Evolutionary conservation across 805 yeast species (phyloP), one percentile per base, ranked within the genome.

Genomic region (Hyphopichia homilentoma): DNA sequence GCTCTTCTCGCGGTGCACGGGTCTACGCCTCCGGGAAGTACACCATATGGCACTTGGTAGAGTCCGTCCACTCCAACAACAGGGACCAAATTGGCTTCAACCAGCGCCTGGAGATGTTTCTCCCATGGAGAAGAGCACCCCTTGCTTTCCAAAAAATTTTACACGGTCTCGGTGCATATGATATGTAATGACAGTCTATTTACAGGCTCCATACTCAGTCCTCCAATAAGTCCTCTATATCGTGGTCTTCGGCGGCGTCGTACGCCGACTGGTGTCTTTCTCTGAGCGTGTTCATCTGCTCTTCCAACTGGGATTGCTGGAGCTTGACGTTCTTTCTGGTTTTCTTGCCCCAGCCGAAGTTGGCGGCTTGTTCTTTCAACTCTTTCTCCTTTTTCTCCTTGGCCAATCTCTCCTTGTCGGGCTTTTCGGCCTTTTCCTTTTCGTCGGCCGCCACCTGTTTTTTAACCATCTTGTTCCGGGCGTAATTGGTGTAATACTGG

Each of bases 341-440:
- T 48, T 71, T 70, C 53, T 83, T 84, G 34, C 93, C 93, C 87
- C 88, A 83, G 18, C 93, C 90, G 65, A 83, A 83, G 4, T 68
- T 42, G 23, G 61, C 51, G 21, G 77, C 77, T 43, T 64, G 69
- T 8, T 43, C 30, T 27, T 54, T 49, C 42, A 65, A 52, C 30
- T 43, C 35, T 24, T 47, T 39, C 30, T 49, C 44, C 15, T 51
- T 47, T 25, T 61, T 61, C 26, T 63, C 54, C 29, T 65, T 55
- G 19, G 61, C 68, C 21, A 53, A 47, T 18, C 52, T 59, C 16
- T 60, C 66, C 20, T 50, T 47, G 17, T 55, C 61, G 9, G 61
- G 61, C 25, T 59, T 65, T 27, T 55, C 54, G 27, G 37, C 45
- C 47, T 68, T 70, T 13, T 65, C 66, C 37, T 60, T 57, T 24